Evolutionary conservation across 129 eudicot genomes (phyloP).

Genomic region (Glebionis coronaria): DNA sequence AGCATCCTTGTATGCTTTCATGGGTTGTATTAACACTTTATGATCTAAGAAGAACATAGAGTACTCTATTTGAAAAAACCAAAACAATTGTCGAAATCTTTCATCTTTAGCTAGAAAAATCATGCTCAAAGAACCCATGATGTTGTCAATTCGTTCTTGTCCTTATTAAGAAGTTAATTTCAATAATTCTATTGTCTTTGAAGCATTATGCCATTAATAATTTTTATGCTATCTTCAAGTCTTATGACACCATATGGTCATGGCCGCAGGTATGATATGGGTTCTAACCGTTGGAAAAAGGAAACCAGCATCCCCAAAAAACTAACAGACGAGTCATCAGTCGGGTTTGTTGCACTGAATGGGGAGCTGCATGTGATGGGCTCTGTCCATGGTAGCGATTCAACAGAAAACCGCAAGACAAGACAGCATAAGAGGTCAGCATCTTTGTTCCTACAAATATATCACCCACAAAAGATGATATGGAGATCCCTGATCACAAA

Average conservation of each 20-base stretch:
- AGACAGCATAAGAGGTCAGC: slow-evolving; percentile 63
- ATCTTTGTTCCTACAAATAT: slow-evolving; percentile 57
- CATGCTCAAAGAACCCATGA: neutral
- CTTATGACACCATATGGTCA: neutral
- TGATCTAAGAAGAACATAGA: neutral
- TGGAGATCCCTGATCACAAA: slow-evolving; percentile 76
- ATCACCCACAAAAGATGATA: slow-evolving; percentile 62
- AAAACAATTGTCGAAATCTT: neutral
- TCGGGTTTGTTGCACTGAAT: slow-evolving; percentile 65
- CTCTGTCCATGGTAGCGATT: slow-evolving; percentile 36
- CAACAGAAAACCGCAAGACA: slow-evolving; percentile 42
- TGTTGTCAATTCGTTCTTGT: no score
- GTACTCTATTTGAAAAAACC: neutral
- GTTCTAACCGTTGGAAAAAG: slow-evolving; percentile 67
- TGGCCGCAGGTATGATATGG: slow-evolving; percentile 61
- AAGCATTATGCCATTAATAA: no score
- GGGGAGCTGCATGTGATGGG: slow-evolving; percentile 68
- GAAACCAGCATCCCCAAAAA: slow-evolving; percentile 76
- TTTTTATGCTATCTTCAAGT: no score
- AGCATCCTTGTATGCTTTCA: neutral
- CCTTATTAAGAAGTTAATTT: neutral
- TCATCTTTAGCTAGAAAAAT: neutral
- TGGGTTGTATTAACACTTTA: neutral
- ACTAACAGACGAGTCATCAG: slow-evolving; percentile 49
- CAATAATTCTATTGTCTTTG: neutral